Evolutionary conservation across 176 grass and related monocot species (phyloP), one percentile per base, ranked within the genome.

Genomic region (Cocos nucifera): DNA sequence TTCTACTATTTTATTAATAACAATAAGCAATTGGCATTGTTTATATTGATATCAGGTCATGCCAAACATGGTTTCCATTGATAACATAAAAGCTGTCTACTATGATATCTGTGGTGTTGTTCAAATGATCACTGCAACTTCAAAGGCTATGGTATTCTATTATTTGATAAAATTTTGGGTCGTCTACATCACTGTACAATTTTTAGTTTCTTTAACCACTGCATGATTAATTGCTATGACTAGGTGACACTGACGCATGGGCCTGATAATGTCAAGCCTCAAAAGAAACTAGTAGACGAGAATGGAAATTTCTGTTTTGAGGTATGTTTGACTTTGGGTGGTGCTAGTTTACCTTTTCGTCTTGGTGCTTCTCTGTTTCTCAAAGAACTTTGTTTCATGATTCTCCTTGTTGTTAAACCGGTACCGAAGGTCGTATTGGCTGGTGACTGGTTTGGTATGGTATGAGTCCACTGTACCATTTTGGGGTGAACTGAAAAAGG

Each of bases 91-190:
- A 70, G 75, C 84, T 27, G 59, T 73, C 58, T 69, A 51, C 17
- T 98, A 98, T 64, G 79, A 98, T 98, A 55, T 98, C 69, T 98
- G 93, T 74, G 93, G 93, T 78, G 67, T 80, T 80, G 79, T 98
- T 75, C 84, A 53, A 67, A 92, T 78, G 75, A 80, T 92, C 70
- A 83, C 83, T 28, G 49, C 84, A 24, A 85, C 85, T 64, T 85
- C 84, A 35, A 98, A 92, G 77, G 84, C 87, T 26, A 85, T 87
- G 87, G 93, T 98, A 88, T 51, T 59, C 10, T 56, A 29, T 23
- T 83, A 70, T 76, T 49, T 67, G 32, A 23, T 67, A 53, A 22
- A 39, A 15, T 62, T 65, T 76, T 66, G 14, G 53, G 76, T 59
- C 6, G n/a, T 15, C 23, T 27, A 44, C 15, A 69, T 54, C 4